Conservation (phyloP, 2,329 filamentous ascomycete genomes). For the Trichoderma polysporum region DNA sequence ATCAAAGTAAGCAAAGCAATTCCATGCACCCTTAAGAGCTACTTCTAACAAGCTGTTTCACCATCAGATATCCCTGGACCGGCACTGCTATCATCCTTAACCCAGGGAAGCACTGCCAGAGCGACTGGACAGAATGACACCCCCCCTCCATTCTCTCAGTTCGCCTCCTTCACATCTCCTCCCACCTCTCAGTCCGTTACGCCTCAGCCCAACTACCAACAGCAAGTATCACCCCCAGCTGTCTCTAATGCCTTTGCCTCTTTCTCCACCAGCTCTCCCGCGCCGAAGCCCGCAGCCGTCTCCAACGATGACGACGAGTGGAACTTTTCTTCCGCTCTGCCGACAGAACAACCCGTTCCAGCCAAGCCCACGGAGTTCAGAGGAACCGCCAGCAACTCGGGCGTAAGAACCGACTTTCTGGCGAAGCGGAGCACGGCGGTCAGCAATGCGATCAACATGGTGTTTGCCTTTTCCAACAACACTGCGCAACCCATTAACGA, state of each 20-base stretch:
- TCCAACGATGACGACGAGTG: slow-evolving; percentile 81
- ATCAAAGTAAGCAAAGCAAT: slow-evolving; percentile 54
- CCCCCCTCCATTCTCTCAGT: slow-evolving; percentile 50
- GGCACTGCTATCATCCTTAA: slow-evolving; percentile 63
- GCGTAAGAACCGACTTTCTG: slow-evolving; percentile 70
- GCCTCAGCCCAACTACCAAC: slow-evolving; percentile 50
- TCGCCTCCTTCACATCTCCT: slow-evolving; percentile 55
- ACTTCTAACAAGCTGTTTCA: not conserved
- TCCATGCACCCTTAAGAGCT: not conserved
- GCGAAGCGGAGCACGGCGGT: slow-evolving; percentile 59
- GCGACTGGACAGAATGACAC: slow-evolving; percentile 42
- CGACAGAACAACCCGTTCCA: slow-evolving; percentile 46
- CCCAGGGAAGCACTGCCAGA: slow-evolving; percentile 59
- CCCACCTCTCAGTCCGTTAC: slow-evolving; percentile 53
- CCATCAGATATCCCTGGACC: slow-evolving; percentile 61
- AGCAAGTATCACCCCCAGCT: slow-evolving; percentile 47
- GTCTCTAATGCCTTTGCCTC: slow-evolving; percentile 54
- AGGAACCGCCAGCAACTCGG: slow-evolving; percentile 66
- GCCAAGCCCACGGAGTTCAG: slow-evolving; percentile 61
- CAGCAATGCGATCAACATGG: slow-evolving; percentile 62
- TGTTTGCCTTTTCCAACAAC: slow-evolving; percentile 82
- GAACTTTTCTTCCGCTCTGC: slow-evolving; percentile 86
- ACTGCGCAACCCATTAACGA: slow-evolving; percentile 70
- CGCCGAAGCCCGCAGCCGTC: slow-evolving; percentile 29
- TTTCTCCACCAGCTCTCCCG: slow-evolving; percentile 37